Evolutionary conservation across 768 basidiomycete genomes (phyloP).

Genomic region (Leccinellum rugosiceps): DNA sequence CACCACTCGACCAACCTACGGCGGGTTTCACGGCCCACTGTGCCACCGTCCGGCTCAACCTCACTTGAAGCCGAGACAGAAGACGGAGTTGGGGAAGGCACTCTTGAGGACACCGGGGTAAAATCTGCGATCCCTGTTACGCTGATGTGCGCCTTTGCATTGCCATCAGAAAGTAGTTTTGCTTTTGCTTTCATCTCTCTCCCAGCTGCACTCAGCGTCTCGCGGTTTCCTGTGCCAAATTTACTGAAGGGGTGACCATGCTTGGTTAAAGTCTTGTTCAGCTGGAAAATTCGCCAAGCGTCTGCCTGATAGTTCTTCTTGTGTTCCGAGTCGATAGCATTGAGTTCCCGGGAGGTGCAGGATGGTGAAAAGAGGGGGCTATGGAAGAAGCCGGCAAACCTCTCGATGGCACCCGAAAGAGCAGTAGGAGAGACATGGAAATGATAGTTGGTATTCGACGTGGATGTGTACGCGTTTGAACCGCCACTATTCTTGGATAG

Average conservation of each 20-base stretch:
- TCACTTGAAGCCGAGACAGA: constrained; percentile 52
- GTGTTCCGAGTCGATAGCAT: constrained; percentile 96
- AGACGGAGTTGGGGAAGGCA: constrained; percentile 59
- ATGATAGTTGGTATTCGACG: constrained; percentile 89
- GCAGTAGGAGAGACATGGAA: constrained; percentile 67
- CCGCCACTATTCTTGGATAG: constrained; percentile 79
- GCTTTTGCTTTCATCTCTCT: constrained; percentile 51
- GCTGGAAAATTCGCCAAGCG: constrained; percentile 91
- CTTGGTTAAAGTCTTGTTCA: constrained; percentile 83
- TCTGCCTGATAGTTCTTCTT: constrained; percentile 93
- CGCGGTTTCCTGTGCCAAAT: constrained; percentile 85
- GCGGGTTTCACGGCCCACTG: constrained; percentile 74
- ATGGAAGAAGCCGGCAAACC: constrained; percentile 87
- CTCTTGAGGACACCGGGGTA: constrained; percentile 52
- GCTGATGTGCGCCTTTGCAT: constrained; percentile 23
- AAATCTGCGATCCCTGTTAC: constrained; percentile 25
- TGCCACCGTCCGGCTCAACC: constrained; percentile 69
- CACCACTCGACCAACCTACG: constrained; percentile 84
- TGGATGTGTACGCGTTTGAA: constrained; percentile 92
- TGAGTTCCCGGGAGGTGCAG: constrained; percentile 85
- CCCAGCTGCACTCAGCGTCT: constrained; percentile 65
- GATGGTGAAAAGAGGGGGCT: constrained; percentile 86
- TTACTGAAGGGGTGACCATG: constrained; percentile 84
- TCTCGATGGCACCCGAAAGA: constrained; percentile 65
- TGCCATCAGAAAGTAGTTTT: constrained; percentile 30